Evolutionary conservation across 306 rosid species (phyloP), one percentile per base, ranked within the genome.

Genomic region (Styphnolobium japonicum): DNA sequence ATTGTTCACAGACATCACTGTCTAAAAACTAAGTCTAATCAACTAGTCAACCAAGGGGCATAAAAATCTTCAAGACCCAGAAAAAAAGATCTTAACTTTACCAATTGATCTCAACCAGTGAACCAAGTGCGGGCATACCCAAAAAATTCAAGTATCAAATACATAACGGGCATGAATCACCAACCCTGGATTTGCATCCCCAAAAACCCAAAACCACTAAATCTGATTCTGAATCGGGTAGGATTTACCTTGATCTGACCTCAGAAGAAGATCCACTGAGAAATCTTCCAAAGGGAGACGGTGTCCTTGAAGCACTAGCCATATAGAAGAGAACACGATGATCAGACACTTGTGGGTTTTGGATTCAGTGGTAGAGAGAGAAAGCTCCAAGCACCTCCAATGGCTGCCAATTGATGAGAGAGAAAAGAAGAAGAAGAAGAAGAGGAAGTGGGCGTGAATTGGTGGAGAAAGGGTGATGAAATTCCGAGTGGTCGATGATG

Each of bases 1-100:
- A 83, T 89, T 91, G 87, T 91, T 96, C 86, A 75, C 84, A 80
- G 99, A 96, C 99, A 96, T 93, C 82, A 66, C 93, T 89, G 10
- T 81, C 89, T 31, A 43, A 73, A 72, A n/a, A n/a, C 34, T 40
- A 27, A 27, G 3, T 33, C 83, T 64, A 82, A 75, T 86, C 71
- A 69, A 79, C 79, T 63, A 82, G 67, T 76, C 84, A 60, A 83
- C 49, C 63, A 58, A 21, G 27, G 63, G 33, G 33, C 64, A 75
- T 36, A 64, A 64, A 76, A 72, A 49, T 71, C 65, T 46, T 60
- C 48, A 65, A 73, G 33, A 81, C 82, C 79, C 68, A 79, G 45
- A 15, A n/a, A 23, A 36, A 85, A 82, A 72, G 55, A 81, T 79
- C 67, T 33, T 42, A 82, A 22, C 76, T 75, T 87, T 48, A 82